Evolutionary conservation across 352 stramenopile genomes (phyloP).

Genomic region (Pythium brachiatum): DNA sequence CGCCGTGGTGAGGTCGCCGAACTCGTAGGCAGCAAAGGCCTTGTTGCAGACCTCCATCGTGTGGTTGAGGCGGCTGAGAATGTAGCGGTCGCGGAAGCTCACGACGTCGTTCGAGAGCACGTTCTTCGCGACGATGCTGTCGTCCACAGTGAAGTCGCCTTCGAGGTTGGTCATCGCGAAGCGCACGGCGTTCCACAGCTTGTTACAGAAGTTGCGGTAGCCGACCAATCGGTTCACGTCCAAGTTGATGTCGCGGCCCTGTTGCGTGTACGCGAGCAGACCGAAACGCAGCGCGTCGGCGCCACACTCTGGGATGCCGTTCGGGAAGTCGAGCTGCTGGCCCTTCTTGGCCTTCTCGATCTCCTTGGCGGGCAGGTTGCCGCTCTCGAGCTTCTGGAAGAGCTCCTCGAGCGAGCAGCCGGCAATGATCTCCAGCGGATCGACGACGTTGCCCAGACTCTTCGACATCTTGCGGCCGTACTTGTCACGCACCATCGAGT

Average conservation of each 20-base stretch:
- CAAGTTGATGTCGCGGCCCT: conserved; percentile 98
- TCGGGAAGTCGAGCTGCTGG: conserved; percentile 96
- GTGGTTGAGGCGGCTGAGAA: conserved; percentile 79
- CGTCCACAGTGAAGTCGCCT: conserved; percentile 50
- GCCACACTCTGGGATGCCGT: conserved; percentile 99
- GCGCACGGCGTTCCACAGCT: conserved; percentile 99
- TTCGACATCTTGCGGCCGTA: conserved; percentile 99
- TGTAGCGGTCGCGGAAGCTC: conserved; percentile 70
- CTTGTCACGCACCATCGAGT: conserved; percentile 98
- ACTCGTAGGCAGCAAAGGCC: conserved; percentile 93
- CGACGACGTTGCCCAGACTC: conserved; percentile 98
- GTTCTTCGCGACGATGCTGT: conserved; percentile 49
- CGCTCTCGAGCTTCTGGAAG: conserved; percentile 93
- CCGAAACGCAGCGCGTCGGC: conserved; percentile 98
- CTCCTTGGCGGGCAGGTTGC: conserved; percentile 98
- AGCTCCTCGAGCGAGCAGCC: conserved; percentile 95
- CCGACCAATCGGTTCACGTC: conserved; percentile 99
- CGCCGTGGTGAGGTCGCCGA: conserved; percentile 93
- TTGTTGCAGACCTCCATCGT: conserved; percentile 76
- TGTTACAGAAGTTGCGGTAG: conserved; percentile 99
- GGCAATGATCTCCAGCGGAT: conserved; percentile 97
- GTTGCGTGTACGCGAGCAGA: conserved; percentile 94
- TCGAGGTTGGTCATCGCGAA: conserved; percentile 98
- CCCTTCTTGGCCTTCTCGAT: conserved; percentile 97
- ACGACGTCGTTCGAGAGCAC: conserved; percentile 70